phyloP scores from a whole-genome alignment of 331 rosid genomes.

The Quercus phellos region DNA sequence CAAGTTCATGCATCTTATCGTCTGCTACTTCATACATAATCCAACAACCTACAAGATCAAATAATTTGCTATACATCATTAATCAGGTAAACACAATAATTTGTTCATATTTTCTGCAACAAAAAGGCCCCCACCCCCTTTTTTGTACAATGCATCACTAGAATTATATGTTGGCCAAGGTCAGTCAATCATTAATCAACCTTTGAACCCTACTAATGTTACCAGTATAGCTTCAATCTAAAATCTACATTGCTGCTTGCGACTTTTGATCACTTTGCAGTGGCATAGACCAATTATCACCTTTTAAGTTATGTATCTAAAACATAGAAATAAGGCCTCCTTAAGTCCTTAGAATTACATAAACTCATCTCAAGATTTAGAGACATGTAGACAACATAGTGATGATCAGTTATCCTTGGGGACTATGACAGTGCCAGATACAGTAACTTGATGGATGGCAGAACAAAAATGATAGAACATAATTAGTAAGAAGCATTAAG shows the following conservation, averaged over 20 bases:
- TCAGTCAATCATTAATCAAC: neutral
- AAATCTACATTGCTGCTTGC: neutral
- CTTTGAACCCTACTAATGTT: neutral
- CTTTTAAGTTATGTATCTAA: neutral
- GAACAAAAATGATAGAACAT: no score
- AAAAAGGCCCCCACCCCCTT: neutral
- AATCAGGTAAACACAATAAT: neutral
- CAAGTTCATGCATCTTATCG: constrained; percentile 59
- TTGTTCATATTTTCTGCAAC: neutral
- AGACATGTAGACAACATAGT: neutral
- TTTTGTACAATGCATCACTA: neutral
- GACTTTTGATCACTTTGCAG: neutral
- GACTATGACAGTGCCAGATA: no score
- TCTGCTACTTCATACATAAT: constrained; percentile 47
- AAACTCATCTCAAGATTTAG: neutral
- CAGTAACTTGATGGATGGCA: no score
- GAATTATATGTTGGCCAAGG: no score
- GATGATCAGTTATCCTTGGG: no score
- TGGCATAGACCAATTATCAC: neutral
- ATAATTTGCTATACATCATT: neutral
- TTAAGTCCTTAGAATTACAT: neutral
- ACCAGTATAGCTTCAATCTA: neutral
- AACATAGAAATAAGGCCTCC: neutral
- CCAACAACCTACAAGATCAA: constrained; percentile 68
- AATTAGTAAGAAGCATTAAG: no score